Evolutionary conservation across 1,139 yeast genomes (phyloP).

Genomic region (Suhomyces anneliseae): DNA sequence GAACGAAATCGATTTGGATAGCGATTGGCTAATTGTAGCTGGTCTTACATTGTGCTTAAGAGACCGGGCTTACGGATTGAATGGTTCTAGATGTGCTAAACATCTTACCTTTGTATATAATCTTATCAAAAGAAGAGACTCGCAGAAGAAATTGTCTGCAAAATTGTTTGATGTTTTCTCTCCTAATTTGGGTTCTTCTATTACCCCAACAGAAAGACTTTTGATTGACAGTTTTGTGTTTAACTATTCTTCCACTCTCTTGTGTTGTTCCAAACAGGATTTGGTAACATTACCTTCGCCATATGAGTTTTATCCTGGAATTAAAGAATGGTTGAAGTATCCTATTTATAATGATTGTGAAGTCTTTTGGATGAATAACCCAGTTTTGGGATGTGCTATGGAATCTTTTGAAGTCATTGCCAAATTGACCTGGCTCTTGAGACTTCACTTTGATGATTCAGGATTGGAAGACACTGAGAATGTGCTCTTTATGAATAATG

Average conservation of each 20-base stretch:
- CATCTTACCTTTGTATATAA: slow-evolving; percentile 23
- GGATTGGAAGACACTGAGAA: not conserved
- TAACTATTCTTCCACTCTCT: slow-evolving; percentile 30
- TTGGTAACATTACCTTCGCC: slow-evolving; percentile 34
- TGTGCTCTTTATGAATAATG: slow-evolving; percentile 10
- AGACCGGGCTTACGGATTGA: slow-evolving; percentile 28
- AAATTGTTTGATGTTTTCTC: not conserved
- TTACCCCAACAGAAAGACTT: slow-evolving; percentile 29
- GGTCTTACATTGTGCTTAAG: slow-evolving; percentile 35
- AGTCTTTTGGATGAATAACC: slow-evolving; percentile 18
- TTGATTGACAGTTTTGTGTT: slow-evolving; percentile 39
- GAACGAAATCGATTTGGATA: slow-evolving; percentile 15
- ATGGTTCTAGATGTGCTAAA: slow-evolving; percentile 26
- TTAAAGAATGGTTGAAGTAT: slow-evolving; percentile 26
- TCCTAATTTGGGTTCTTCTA: not conserved
- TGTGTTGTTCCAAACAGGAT: slow-evolving; percentile 25
- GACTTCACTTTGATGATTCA: slow-evolving; percentile 20
- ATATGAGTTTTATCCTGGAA: slow-evolving; percentile 29
- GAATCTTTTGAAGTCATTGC: slow-evolving; percentile 35
- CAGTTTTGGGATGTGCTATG: slow-evolving; percentile 16
- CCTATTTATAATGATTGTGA: slow-evolving; percentile 27
- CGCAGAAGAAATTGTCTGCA: slow-evolving; percentile 2
- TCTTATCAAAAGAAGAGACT: slow-evolving; percentile 14
- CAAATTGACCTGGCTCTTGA: slow-evolving; percentile 38
- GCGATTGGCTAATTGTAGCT: slow-evolving; percentile 36